These are phyloP conservation scores for Hanseniaspora thailandica DNA, from an alignment of 805 yeast species.

Conservation along the genomic window DNA sequence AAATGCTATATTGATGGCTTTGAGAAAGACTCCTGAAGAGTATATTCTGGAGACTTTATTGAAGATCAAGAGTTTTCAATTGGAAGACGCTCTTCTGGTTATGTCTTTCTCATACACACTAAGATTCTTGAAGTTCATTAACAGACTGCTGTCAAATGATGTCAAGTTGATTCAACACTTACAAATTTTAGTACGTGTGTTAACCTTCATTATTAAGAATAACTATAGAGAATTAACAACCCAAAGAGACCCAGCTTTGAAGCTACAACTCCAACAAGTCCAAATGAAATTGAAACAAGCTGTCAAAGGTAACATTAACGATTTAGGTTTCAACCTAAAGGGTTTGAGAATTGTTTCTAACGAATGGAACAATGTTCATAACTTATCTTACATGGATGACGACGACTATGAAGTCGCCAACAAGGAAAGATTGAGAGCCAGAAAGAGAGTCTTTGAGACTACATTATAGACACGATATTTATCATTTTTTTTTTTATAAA, in stretches of 20 bases:
- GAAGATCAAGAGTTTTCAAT: constrained; percentile 67
- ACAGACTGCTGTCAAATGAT: constrained; percentile 50
- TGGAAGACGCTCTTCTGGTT: constrained; percentile 86
- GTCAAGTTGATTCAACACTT: constrained; percentile 40
- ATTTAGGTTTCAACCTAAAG: constrained; percentile 72
- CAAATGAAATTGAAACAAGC: constrained; percentile 49
- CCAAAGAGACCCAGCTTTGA: constrained; percentile 52
- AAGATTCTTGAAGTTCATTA: constrained; percentile 59
- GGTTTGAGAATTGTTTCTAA: constrained; percentile 63
- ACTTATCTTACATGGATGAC: constrained; percentile 43
- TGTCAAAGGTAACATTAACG: constrained; percentile 40
- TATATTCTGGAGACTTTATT: constrained; percentile 63
- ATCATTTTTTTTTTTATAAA: not conserved
- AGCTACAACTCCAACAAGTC: constrained; percentile 52
- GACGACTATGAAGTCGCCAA: constrained; percentile 52
- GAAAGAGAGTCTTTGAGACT: constrained; percentile 66
- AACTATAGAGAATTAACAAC: constrained; percentile 70
- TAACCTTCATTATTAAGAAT: constrained; percentile 60
- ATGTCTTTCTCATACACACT: constrained; percentile 78
- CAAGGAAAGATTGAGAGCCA: constrained; percentile 43
- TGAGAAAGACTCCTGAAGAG: constrained; percentile 58
- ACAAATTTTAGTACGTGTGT: constrained; percentile 57
- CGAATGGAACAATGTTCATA: constrained; percentile 72
- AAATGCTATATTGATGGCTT: constrained; percentile 63
- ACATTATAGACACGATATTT: constrained; percentile 22